phyloP scores from a whole-genome alignment of 2,329 filamentous ascomycete species.

The Diaporthe destruens region DNA sequence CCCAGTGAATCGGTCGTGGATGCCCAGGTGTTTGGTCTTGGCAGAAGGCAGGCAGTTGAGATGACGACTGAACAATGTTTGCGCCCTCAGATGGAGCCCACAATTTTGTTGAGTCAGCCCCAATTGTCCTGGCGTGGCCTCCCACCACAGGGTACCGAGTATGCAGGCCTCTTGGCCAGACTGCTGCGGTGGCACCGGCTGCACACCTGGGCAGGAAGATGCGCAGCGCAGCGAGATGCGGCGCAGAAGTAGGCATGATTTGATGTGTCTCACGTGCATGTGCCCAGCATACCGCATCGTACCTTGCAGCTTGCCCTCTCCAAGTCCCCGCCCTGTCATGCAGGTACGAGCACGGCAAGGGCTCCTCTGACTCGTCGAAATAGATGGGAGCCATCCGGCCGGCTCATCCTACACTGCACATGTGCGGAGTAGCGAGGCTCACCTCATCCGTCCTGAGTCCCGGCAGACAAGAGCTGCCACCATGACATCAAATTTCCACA shows the following conservation, averaged over 20 bases:
- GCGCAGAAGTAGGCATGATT: too few species aligned
- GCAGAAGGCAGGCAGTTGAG: conserved; percentile 4
- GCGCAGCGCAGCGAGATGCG: conserved; percentile 4
- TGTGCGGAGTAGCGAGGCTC: conserved; percentile 27
- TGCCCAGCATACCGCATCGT: conserved; percentile 5
- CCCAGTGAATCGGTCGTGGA: conserved; percentile 4
- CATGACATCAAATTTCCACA: conserved; percentile 18
- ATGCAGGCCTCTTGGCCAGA: not conserved
- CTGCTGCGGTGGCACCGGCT: conserved; percentile 15
- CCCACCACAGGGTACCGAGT: too few species aligned
- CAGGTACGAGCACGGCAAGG: conserved; percentile 27
- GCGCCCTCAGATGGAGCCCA: not conserved
- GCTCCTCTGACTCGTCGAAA: conserved; percentile 21
- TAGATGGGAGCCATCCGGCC: conserved; percentile 17
- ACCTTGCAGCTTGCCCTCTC: conserved; percentile 24
- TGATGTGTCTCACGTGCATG: conserved; percentile 9
- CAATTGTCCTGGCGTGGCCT: not conserved
- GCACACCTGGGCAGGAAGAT: not conserved
- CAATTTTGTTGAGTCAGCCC: conserved; percentile 31
- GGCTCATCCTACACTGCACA: not conserved
- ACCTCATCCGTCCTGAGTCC: conserved; percentile 1
- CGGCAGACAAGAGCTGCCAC: conserved; percentile 17
- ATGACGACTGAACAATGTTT: not conserved
- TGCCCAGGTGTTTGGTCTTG: not conserved
- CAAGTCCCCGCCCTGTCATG: conserved; percentile 28